Base-by-base conservation (phyloP, 306 rosid species). In the Cicer cuneatum region DNA sequence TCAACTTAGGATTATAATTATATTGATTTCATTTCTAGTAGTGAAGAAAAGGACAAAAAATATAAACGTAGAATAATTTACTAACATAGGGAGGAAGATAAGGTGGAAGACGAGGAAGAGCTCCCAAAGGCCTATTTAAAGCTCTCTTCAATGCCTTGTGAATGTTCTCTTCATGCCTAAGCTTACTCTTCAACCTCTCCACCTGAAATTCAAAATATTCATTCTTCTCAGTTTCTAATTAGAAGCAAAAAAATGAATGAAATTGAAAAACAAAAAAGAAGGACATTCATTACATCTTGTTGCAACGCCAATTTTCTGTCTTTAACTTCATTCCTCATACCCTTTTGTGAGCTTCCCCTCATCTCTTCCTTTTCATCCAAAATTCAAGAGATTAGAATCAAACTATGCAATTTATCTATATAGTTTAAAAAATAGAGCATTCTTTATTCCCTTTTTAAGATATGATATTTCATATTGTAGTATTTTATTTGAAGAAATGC, bases 41-140 rank as follows among this genome's bases (percentile, higher is more conserved):
- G 52, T 9, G 38, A 13, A 35, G 13, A 37, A 61, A 38, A 18
- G 6, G 38, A 49, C 12, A 9, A 52, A 57, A 74, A 39, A 51
- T 5, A 7, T 5, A 41, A 83, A 52, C 68, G 62, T 54, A 33
- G 18, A 40, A 24, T 35, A 43, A 69, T 73, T 52, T 48, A 87
- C 96, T 84, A 37, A 95, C 99, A 52, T 76, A 35, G 56, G 93
- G 85, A 78, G 99, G 98, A 56, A 95, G 96, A 77, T 83, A 92
- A 33, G 98, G 97, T 66, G 96, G 99, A 57, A 92, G 93, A 82
- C 99, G 98, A 72, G 99, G 99, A 14, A 95, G 85, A 74, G 98
- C 90, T 48, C 99, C 99, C 84, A 95, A 74, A 47, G 98, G 97
- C 66, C 99, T 85, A 49, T 72, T 86, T 80, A 92, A 90, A 83